These are phyloP conservation scores for Podaxis carcinomalis DNA, from an alignment of 768 basidiomycete species.

Conservation along the genomic window DNA sequence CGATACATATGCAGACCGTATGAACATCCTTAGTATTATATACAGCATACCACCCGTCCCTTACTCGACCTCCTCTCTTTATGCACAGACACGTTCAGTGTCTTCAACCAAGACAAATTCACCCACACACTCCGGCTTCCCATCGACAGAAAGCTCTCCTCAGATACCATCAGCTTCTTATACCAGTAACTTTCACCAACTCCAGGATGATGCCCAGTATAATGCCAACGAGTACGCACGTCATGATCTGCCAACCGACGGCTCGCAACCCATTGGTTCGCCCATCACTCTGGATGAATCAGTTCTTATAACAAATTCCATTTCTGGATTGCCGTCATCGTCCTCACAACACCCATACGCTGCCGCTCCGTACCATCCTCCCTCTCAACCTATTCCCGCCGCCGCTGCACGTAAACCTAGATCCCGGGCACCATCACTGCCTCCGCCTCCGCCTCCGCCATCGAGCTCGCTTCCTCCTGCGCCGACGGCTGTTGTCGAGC, in stretches of 20 bases:
- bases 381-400: conserved; percentile 23
- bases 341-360: conserved; percentile 51
- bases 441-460: conserved; percentile 65
- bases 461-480: conserved; percentile 57
- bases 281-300: conserved; percentile 38
- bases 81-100: conserved; percentile 28
- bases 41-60: conserved; percentile 81
- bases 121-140: conserved; percentile 42
- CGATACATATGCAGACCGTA: conserved; percentile 92
- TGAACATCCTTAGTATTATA: conserved; percentile 88
- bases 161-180: conserved; percentile 31
- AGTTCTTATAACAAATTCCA: conserved; percentile 23
- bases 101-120: conserved; percentile 50
- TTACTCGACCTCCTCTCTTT: conserved; percentile 53
- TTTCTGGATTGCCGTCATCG: conserved; percentile 26
- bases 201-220: conserved; percentile 30
- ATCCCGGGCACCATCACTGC: conserved; percentile 53
- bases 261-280: conserved; percentile 29
- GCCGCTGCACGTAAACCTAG: conserved; percentile 36
- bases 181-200: conserved; percentile 26
- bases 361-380: conserved; percentile 37
- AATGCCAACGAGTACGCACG: conserved; percentile 16
- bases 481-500: conserved; percentile 29
- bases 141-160: conserved; percentile 45
- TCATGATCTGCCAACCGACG: conserved; percentile 23